A percentile compares a stretch with the other conserved stretches of the same genome.
These are phyloP conservation scores for Brettanomyces sp. DNA, from an alignment of 805 yeast genomes.

Conservation along the genomic window DNA sequence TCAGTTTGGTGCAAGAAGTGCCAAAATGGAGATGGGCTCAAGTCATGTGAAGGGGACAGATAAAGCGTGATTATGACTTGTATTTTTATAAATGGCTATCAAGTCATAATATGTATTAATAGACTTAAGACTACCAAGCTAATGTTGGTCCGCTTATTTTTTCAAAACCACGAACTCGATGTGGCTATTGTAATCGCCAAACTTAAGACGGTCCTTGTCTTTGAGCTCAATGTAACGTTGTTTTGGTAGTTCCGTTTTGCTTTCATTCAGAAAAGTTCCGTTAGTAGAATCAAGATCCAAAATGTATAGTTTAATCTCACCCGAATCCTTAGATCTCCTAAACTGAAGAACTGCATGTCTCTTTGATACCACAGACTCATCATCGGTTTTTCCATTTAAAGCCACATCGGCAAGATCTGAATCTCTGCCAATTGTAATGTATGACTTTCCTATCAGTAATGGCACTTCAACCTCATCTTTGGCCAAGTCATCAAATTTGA, in stretches of 20 bases:
- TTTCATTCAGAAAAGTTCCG: slow-evolving; percentile 23
- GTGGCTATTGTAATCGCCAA: slow-evolving; percentile 18
- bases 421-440: slow-evolving; percentile 19
- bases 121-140: too few relatives aligned
- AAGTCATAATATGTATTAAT: background rate
- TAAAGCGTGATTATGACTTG: background rate
- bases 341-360: slow-evolving; percentile 25
- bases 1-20: slow-evolving; percentile 93
- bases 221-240: slow-evolving; percentile 18
- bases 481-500: background rate
- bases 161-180: slow-evolving; percentile 1
- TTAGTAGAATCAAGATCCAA: slow-evolving; percentile 22
- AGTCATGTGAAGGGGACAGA: slow-evolving; percentile 76
- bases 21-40: slow-evolving; percentile 79
- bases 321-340: slow-evolving; percentile 4
- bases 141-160: background rate
- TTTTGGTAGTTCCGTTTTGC: slow-evolving; percentile 14
- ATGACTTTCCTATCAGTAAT: slow-evolving; percentile 16
- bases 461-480: slow-evolving; percentile 7
- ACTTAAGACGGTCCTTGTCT: slow-evolving; percentile 15
- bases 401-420: slow-evolving; percentile 10
- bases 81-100: background rate
- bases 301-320: slow-evolving; percentile 8
- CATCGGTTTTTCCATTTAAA: slow-evolving; percentile 8
- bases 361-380: slow-evolving; percentile 13